A percentile compares a stretch with the other conserved stretches of the same genome.
Conservation (phyloP, 805 yeast species). For the Kazachstania martiniae region DNA sequence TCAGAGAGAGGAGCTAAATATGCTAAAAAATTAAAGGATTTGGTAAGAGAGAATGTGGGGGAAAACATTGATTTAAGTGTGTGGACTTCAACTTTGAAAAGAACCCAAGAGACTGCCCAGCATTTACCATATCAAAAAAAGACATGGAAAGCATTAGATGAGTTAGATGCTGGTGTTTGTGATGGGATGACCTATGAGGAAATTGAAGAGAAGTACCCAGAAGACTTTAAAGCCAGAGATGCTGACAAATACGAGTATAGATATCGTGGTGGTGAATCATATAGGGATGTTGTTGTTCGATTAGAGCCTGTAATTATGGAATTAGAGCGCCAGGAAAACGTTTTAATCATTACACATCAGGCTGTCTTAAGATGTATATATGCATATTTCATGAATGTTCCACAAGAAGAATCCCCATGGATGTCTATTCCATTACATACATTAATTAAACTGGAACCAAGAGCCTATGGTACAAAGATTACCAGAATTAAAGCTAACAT, state of each 20-base stretch:
- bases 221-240: slow-evolving; percentile 91
- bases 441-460: slow-evolving; percentile 85
- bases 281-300: slow-evolving; percentile 88
- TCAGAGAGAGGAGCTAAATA: slow-evolving; percentile 78
- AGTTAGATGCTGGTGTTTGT: slow-evolving; percentile 93
- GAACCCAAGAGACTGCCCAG: slow-evolving; percentile 91
- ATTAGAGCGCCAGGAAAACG: slow-evolving; percentile 91
- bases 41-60: slow-evolving; percentile 52
- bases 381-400: slow-evolving; percentile 97
- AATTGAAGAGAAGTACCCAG: slow-evolving; percentile 75
- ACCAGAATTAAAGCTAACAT: slow-evolving; percentile 89
- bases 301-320: slow-evolving; percentile 98
- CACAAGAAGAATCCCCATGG: slow-evolving; percentile 97
- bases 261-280: slow-evolving; percentile 94
- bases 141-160: slow-evolving; percentile 95
- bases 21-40: slow-evolving; percentile 67
- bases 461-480: slow-evolving; percentile 83
- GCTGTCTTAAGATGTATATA: slow-evolving; percentile 93
- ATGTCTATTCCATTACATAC: slow-evolving; percentile 97
- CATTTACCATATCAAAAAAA: slow-evolving; percentile 71
- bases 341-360: slow-evolving; percentile 92
- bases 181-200: slow-evolving; percentile 96
- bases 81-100: slow-evolving; percentile 86
- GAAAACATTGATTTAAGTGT: slow-evolving; percentile 67
- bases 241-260: slow-evolving; percentile 93